phyloP scores from a whole-genome alignment of 129 eudicot genomes.

The carrot (Daucus carota) region DNA sequence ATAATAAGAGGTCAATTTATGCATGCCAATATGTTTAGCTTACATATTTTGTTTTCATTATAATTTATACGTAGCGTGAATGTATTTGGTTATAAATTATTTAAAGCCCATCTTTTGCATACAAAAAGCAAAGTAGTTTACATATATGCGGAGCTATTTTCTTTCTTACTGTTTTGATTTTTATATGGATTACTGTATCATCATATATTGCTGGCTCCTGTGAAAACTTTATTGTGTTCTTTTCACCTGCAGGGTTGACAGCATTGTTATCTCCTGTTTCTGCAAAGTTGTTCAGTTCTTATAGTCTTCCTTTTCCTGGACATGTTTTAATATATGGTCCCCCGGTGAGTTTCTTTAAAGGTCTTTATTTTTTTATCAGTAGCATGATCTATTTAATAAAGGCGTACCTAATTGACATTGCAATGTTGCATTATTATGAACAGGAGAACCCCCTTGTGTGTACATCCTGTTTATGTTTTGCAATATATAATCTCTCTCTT shows the following conservation, averaged over 20 bases:
- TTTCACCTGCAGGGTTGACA: conserved; percentile 59
- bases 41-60: not conserved
- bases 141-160: not conserved
- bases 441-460: not conserved
- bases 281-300: conserved; percentile 50
- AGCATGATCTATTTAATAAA: not conserved
- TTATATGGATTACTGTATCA: not conserved
- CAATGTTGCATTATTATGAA: not conserved
- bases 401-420: not conserved
- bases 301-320: conserved; percentile 84
- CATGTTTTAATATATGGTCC: conserved; percentile 89
- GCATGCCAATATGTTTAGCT: not conserved
- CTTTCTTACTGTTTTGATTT: not conserved
- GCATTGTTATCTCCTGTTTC: conserved; percentile 58
- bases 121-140: not conserved
- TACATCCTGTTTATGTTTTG: not conserved
- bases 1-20: not conserved
- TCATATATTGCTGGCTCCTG: not conserved
- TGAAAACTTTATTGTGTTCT: not conserved
- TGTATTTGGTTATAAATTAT: not conserved
- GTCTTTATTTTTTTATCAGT: not conserved
- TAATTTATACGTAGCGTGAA: not conserved
- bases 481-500: not conserved
- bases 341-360: conserved; percentile 54
- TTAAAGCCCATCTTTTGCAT: not conserved